Base-by-base conservation (phyloP, 805 yeast species). In the Diddensiella transvaalensis region DNA sequence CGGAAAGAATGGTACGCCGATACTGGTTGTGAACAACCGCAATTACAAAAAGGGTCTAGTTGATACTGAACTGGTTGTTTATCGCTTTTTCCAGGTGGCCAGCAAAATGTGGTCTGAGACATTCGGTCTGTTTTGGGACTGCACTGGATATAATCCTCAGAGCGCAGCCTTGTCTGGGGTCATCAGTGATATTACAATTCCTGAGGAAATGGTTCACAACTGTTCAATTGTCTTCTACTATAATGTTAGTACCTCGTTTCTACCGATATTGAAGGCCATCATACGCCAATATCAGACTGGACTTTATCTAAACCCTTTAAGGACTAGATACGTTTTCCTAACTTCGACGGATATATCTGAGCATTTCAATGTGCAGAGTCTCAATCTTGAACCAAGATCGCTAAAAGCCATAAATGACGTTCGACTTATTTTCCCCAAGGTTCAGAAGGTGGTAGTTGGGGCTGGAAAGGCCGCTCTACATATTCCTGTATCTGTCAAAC, bases 41-140 rank as follows among this genome's bases (percentile, higher is more conserved):
- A 68, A 78, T 33, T 52, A 61, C 33, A 60, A 60, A 24, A 59
- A 69, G 3, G 63, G 61, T 10, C 64, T 63, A 6, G 41, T 62
- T 11, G 77, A 76, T 39, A 60, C 73, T 0, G 83, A 84, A 39
- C 66, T 78, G 3, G 65, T 83, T 22, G 67, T 78, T 21, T 87
- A 77, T 64, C 74, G 83, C 50, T 56, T 82, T 4, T 74, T 85
- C 46, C 88, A 85, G 55, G 74, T 78, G 3, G 76, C 83, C 15
- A 76, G 83, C 45, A 84, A 82, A 60, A 73, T 86, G 22, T 84
- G 95, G 90, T 80, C 82, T 18, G 73, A 78, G 26, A 79, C 78
- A 48, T 86, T 75, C 61, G 77, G 79, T 51, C 51, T 82, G 43
- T 76, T 87, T 4, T 56, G 79, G 50, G 96, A 88, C 62, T 80